Evolutionary conservation across 2,329 filamentous ascomycete genomes (phyloP), one percentile per base, ranked within the genome.

Genomic region (Ophiocordyceps camponoti-rufipedis): DNA sequence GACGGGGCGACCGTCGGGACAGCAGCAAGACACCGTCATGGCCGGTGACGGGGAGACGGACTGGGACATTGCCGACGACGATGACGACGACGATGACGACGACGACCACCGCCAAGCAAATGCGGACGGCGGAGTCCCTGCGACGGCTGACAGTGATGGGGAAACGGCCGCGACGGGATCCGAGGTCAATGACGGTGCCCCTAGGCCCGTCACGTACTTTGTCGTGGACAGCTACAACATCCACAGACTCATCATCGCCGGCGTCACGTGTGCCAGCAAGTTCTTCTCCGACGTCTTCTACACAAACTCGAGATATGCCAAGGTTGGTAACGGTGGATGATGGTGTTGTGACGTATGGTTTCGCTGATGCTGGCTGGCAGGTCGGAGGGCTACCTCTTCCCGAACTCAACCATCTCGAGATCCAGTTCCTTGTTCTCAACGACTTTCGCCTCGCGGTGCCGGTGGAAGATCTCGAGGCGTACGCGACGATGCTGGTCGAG

Each of bases 221-320:
- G 89, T 96, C 39, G 91, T 96, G 11, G 91, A 98, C 65, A 96
- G 91, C 65, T 98, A 91, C 68, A 98, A 98, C 64, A 96, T 98
- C 51, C 91, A 98, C 60, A 80, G 91, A 46, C 70, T 98, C 46
- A 88, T 96, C 46, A 98, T 98, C 59, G 86, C 91, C 2, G 91
- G 89, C 33, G 91, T 98, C 41, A 98, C 91, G 3, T 96, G 91
- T 63, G 88, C 91, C 5, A 96, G 89, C 75, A 98, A 98, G 64
- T 98, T 96, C 71, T 98, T 98, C 65, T 96, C 89, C 5, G 77
- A 98, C 65, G 89, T 96, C 39, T 98, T 98, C 56, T 98, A 96
- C 61, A 98, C 91, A 10, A 98, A 98, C 63, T 96, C 91, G 46
- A 78, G 91, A 78, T 98, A 98, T 62, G 91, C 91, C 48, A 98